A percentile compares a stretch with the other conserved stretches of the same genome.
phyloP scores from a whole-genome alignment of 192 early-diverging fungal species.

The Geranomyces variabilis region DNA sequence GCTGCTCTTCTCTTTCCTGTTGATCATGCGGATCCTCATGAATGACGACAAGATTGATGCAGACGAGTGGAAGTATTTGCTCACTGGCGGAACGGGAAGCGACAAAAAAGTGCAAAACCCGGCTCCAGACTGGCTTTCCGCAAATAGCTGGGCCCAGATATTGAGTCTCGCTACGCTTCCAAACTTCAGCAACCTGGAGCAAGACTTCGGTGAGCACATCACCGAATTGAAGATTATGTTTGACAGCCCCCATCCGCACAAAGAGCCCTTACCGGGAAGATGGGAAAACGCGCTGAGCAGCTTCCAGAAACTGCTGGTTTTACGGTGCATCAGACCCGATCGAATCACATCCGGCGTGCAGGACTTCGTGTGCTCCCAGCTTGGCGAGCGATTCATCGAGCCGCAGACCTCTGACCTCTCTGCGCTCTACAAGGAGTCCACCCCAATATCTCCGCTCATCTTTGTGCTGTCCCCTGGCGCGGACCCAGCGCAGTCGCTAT shows the following conservation, averaged over 20 bases:
- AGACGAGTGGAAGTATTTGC: slow-evolving; percentile 63
- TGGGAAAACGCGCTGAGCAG: slow-evolving; percentile 44
- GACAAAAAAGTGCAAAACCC: slow-evolving; percentile 50
- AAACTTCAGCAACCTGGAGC: slow-evolving; percentile 50
- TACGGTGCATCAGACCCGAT: slow-evolving; percentile 59
- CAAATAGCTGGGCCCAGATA: slow-evolving; percentile 54
- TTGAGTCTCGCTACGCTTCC: slow-evolving; percentile 49
- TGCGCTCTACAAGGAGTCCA: slow-evolving; percentile 61
- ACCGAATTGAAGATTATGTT: slow-evolving; percentile 51
- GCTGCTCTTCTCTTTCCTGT: slow-evolving; percentile 62
- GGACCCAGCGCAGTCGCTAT: slow-evolving; percentile 58
- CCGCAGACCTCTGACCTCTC: slow-evolving; percentile 59
- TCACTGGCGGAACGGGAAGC: slow-evolving; percentile 50
- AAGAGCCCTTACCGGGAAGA: slow-evolving; percentile 51
- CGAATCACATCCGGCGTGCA: slow-evolving; percentile 57
- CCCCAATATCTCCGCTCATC: slow-evolving; percentile 56
- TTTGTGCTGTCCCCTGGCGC: slow-evolving; percentile 64
- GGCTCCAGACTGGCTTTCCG: slow-evolving; percentile 58
- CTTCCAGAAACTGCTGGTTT: slow-evolving; percentile 57
- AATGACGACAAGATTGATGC: slow-evolving; percentile 60
- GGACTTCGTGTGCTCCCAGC: slow-evolving; percentile 56
- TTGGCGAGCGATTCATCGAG: slow-evolving; percentile 61
- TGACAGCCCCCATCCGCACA: slow-evolving; percentile 55
- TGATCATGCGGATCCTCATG: slow-evolving; percentile 63
- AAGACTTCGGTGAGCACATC: slow-evolving; percentile 49